Base-by-base conservation (phyloP, 23 red algal genomes). In the Gracilaria domingensis region DNA sequence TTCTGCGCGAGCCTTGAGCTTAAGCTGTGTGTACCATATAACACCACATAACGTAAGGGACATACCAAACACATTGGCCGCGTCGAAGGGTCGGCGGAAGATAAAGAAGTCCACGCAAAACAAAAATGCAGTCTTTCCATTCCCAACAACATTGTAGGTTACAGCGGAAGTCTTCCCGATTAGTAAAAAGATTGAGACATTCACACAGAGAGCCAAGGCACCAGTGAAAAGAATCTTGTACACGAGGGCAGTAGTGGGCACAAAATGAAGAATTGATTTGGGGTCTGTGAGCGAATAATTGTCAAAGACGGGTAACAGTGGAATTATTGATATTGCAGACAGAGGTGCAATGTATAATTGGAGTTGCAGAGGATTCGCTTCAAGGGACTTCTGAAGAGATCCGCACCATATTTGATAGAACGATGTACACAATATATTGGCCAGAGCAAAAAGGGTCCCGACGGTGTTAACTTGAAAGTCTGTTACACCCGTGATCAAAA, bases 341-440 rank as follows among this genome's bases (percentile, higher is more conserved):
- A 98, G 83, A 8, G 93, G 93, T 18, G 97, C 97, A 45, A 92
- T 98, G 79, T 98, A 98, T 16, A 96, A 65, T 84, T 98, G 97
- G 35, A 98, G 72, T 61, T 98, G 97, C 23, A 98, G 45, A 17
- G 97, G 93, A 83, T 98, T 95, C 58, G 87, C 87, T 47, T 94
- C 89, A 5, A 98, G 69, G n/a, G 93, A 95, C 54, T 86, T 83
- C 85, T 98, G 97, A 53, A 98, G 85, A 32, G 66, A 78, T 18
- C 93, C 97, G 40, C 79, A 88, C 97, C 93, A 98, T 69, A 98
- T 91, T 71, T 98, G 97, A 91, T 98, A 98, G 59, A 96, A 91
- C 11, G 93, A 93, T 28, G 97, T 96, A 51, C 88, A 94, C 58
- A 96, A 23, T 28, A 98, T 93, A 50, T 88, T 92, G 1, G 78